These are phyloP conservation scores for Colletotrichum cereale DNA, from an alignment of 2,329 filamentous ascomycete species.

Conservation along the genomic window DNA sequence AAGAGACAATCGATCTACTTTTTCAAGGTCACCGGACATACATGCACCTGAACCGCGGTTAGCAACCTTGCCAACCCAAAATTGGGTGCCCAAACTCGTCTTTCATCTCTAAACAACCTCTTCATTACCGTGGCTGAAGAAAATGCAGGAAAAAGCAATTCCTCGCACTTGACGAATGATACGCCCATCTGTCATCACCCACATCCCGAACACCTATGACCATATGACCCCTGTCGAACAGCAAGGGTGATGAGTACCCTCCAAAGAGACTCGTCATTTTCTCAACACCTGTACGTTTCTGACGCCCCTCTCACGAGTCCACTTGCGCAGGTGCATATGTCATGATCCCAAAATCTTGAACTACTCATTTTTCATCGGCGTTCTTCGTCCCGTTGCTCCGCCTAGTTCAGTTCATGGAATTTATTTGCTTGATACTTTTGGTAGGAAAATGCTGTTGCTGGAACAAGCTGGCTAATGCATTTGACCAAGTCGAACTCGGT, in stretches of 20 bases:
- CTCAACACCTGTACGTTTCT: slow-evolving; percentile 16
- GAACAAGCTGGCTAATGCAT: not conserved
- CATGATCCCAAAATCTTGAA: slow-evolving; percentile 15
- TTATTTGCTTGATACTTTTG: not conserved
- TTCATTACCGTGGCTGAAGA: slow-evolving; percentile 2
- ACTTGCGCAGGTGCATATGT: not conserved
- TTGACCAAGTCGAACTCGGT: not conserved
- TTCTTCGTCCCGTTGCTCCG: not conserved
- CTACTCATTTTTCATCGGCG: not conserved
- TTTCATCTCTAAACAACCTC: not conserved
- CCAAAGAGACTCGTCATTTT: slow-evolving; percentile 19
- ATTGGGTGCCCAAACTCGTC: not conserved
- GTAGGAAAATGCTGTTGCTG: not conserved
- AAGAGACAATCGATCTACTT: not conserved
- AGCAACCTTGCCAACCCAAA: not conserved
- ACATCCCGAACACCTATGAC: not conserved
- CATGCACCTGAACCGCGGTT: slow-evolving; percentile 7
- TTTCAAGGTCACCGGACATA: slow-evolving; percentile 6
- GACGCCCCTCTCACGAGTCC: not conserved
- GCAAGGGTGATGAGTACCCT: slow-evolving; percentile 5
- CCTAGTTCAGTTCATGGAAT: not conserved
- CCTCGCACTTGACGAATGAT: not conserved
- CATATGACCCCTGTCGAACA: slow-evolving; percentile 3
- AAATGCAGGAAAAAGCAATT: slow-evolving; percentile 27
- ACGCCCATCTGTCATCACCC: not conserved